These are phyloP conservation scores for Castanospermum australe DNA, from an alignment of 306 rosid genomes.

Conservation along the genomic window DNA sequence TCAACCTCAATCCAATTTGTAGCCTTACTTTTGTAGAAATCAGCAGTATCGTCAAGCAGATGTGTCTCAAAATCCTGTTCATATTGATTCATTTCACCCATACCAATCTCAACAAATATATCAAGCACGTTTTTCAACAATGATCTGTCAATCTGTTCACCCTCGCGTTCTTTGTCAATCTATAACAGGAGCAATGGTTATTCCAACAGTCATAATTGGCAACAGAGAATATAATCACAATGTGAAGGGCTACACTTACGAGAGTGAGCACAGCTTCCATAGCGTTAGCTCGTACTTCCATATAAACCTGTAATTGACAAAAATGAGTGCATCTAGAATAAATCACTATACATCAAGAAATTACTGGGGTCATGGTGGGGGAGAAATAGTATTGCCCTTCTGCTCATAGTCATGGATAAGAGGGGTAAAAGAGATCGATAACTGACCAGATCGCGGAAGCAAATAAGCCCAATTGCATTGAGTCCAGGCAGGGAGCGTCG, in stretches of 20 bases:
- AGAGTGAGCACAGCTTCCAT: slow-evolving; percentile 54
- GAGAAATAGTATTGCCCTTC: neutral
- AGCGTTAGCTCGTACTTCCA: slow-evolving; percentile 46
- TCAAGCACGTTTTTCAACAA: slow-evolving; percentile 56
- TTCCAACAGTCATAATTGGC: neutral
- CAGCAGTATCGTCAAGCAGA: slow-evolving; percentile 51
- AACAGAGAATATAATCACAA: neutral
- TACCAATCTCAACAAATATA: slow-evolving; percentile 64
- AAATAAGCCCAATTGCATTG: slow-evolving; percentile 34
- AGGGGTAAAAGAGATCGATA: neutral
- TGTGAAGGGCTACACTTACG: slow-evolving; percentile 38
- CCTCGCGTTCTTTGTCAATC: slow-evolving; percentile 74
- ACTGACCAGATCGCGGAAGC: slow-evolving; percentile 52
- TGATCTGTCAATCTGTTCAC: slow-evolving; percentile 66
- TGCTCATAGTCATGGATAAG: neutral
- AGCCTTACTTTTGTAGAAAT: slow-evolving; percentile 63
- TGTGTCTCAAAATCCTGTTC: slow-evolving; percentile 53
- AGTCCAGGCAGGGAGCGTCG: slow-evolving; percentile 37
- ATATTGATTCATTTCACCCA: slow-evolving; percentile 65
- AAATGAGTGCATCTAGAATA: neutral
- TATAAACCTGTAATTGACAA: slow-evolving; percentile 45
- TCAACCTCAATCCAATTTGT: slow-evolving; percentile 62
- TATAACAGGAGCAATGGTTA: slow-evolving; percentile 22
- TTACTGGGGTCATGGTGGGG: neutral
- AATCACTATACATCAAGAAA: neutral